Evolutionary conservation across 495 filamentous ascomycete genomes (phyloP).

Genomic region (Talaromyces ruber): DNA sequence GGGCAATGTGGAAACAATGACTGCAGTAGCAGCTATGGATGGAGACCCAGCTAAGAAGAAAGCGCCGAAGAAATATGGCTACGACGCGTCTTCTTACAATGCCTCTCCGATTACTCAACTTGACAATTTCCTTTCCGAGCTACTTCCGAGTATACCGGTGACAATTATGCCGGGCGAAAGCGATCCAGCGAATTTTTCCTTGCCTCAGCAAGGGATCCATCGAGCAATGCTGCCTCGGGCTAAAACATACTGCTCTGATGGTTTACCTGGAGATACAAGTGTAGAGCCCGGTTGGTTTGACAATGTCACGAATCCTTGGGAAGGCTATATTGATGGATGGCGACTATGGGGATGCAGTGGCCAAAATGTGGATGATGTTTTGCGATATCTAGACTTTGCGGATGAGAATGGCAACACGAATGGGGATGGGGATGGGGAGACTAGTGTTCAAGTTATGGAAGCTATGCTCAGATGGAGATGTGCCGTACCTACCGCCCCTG

Average conservation of each 20-base stretch:
- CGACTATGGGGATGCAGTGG: conserved; percentile 75
- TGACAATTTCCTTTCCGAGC: conserved; percentile 69
- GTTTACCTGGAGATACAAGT: conserved; percentile 33
- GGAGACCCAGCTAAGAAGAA: conserved; percentile 35
- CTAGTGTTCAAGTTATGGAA: conserved; percentile 81
- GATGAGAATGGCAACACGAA: conserved; percentile 16
- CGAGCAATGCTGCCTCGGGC: conserved; percentile 71
- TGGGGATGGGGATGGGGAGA: conserved; percentile 45
- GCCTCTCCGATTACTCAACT: conserved; percentile 71
- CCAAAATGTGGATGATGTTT: conserved; percentile 89
- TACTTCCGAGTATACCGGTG: conserved; percentile 75
- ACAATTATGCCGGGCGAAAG: conserved; percentile 67
- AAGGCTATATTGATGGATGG: conserved; percentile 81
- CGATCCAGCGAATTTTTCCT: conserved; percentile 73
- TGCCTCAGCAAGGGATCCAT: conserved; percentile 79
- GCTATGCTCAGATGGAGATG: conserved; percentile 84
- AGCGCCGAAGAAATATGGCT: conserved; percentile 78
- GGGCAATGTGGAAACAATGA: conserved; percentile 39
- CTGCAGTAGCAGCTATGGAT: conserved; percentile 13
- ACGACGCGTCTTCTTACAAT: conserved; percentile 84
- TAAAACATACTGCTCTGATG: conserved; percentile 51
- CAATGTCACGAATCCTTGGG: conserved; percentile 87
- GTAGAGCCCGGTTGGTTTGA: conserved; percentile 70
- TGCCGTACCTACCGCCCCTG: conserved; percentile 89
- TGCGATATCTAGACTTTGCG: conserved; percentile 64